Conservation (phyloP, 345 rosid species). For the Hevea brasiliensis region DNA sequence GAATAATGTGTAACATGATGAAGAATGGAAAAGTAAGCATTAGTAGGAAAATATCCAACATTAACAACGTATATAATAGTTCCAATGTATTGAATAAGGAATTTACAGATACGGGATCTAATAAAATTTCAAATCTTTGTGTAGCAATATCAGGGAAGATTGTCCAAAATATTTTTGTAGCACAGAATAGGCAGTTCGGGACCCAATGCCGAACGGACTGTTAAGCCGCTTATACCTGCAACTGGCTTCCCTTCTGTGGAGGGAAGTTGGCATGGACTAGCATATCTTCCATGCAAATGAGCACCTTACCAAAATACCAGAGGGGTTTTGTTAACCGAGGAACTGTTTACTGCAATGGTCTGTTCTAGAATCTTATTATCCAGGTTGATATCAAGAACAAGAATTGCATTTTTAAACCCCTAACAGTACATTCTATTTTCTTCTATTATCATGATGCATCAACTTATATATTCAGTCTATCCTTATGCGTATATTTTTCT, state of each 20-base stretch:
- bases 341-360: conserved; percentile 85
- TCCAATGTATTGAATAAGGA: background rate
- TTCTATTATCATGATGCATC: conserved; percentile 2
- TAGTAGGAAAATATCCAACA: background rate
- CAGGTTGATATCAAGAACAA: conserved; percentile 45
- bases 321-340: conserved; percentile 57
- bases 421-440: background rate
- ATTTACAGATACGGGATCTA: conserved; percentile 1
- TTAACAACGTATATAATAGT: background rate
- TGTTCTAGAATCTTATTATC: conserved; percentile 69
- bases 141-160: conserved; percentile 82
- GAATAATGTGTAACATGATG: too few species aligned
- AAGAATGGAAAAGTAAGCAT: background rate
- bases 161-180: conserved; percentile 73
- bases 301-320: conserved; percentile 49
- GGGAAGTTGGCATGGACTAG: conserved; percentile 79
- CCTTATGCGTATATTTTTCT: background rate
- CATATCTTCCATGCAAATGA: conserved; percentile 67
- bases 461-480: background rate
- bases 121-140: conserved; percentile 20
- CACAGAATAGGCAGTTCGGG: conserved; percentile 69
- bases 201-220: conserved; percentile 56
- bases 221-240: conserved; percentile 51
- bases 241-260: conserved; percentile 62
- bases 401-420: conserved; percentile 22